Percentiles rank a stretch among this genome's conserved stretches.
phyloP scores from a whole-genome alignment of 441 rosid species.

The Adansonia gregorii region DNA sequence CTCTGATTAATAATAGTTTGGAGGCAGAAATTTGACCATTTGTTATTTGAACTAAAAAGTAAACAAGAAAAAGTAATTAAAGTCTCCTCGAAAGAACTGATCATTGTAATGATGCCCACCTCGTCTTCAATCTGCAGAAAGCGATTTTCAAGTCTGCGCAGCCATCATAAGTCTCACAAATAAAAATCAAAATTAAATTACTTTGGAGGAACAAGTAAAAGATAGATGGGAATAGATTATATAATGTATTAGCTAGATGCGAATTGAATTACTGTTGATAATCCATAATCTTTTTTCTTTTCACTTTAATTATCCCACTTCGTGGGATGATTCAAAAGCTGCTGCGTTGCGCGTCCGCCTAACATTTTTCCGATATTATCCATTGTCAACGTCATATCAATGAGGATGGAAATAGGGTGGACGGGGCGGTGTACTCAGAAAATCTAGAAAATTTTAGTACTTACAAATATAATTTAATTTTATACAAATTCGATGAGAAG shows the following conservation, averaged over 20 bases:
- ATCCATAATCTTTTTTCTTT: too few relatives aligned
- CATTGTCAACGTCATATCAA: too few relatives aligned
- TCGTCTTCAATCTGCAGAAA: not conserved
- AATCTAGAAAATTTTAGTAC: too few relatives aligned
- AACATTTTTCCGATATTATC: too few relatives aligned
- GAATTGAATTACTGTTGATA: too few relatives aligned
- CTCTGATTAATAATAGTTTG: not conserved
- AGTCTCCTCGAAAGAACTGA: not conserved
- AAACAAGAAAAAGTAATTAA: not conserved
- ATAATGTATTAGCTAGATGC: too few relatives aligned
- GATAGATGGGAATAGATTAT: not conserved
- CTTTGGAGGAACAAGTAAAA: not conserved
- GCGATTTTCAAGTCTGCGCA: not conserved
- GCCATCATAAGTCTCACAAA: constrained; percentile 4
- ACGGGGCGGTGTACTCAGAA: too few relatives aligned
- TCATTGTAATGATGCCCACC: not conserved
- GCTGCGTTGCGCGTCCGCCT: not conserved
- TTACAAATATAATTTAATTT: too few relatives aligned
- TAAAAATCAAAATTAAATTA: not conserved
- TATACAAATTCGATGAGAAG: too few relatives aligned
- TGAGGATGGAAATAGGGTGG: too few relatives aligned
- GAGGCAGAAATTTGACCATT: not conserved
- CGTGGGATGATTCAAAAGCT: too few relatives aligned
- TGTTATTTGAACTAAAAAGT: not conserved
- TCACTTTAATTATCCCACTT: too few relatives aligned